phyloP scores from a whole-genome alignment of 768 basidiomycete genomes.

The Xanthoconium purpureum region DNA sequence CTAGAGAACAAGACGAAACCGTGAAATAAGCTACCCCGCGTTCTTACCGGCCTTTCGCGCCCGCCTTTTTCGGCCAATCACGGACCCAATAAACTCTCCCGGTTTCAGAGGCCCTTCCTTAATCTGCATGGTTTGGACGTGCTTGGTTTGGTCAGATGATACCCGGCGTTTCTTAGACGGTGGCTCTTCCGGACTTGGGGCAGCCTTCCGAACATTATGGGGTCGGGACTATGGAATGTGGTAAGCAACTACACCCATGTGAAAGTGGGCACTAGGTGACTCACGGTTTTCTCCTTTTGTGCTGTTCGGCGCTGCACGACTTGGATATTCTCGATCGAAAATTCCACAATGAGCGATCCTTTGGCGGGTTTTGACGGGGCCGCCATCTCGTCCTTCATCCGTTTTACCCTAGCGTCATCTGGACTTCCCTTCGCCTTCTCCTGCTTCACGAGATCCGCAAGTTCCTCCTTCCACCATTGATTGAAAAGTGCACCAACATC shows the following conservation, averaged over 20 bases:
- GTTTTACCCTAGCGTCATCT: slow-evolving; percentile 52
- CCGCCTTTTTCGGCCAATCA: slow-evolving; percentile 82
- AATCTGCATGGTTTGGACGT: slow-evolving; percentile 20
- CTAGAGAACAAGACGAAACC: neutral
- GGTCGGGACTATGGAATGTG: slow-evolving; percentile 4
- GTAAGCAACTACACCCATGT: neutral
- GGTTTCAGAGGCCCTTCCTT: slow-evolving; percentile 23
- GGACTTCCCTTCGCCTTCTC: slow-evolving; percentile 49
- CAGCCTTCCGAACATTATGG: slow-evolving; percentile 1
- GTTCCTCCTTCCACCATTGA: slow-evolving; percentile 85
- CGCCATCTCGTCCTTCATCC: slow-evolving; percentile 55
- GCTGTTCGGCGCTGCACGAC: slow-evolving; percentile 76
- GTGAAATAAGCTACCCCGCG: slow-evolving; percentile 9
- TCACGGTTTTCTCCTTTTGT: slow-evolving; percentile 38
- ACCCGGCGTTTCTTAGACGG: slow-evolving; percentile 41
- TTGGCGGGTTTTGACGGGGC: slow-evolving; percentile 36
- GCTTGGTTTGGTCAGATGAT: slow-evolving; percentile 23
- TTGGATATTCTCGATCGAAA: slow-evolving; percentile 93
- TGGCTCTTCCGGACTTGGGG: slow-evolving; percentile 29
- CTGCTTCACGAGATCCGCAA: slow-evolving; percentile 51
- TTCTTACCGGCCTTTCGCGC: slow-evolving; percentile 46
- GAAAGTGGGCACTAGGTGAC: neutral
- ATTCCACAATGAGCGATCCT: slow-evolving; percentile 81
- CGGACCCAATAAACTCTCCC: slow-evolving; percentile 53
- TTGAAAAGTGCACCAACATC: slow-evolving; percentile 61